Evolutionary conservation across 805 yeast species (phyloP).

Genomic region (Wickerhamomyces chaumierensis): DNA sequence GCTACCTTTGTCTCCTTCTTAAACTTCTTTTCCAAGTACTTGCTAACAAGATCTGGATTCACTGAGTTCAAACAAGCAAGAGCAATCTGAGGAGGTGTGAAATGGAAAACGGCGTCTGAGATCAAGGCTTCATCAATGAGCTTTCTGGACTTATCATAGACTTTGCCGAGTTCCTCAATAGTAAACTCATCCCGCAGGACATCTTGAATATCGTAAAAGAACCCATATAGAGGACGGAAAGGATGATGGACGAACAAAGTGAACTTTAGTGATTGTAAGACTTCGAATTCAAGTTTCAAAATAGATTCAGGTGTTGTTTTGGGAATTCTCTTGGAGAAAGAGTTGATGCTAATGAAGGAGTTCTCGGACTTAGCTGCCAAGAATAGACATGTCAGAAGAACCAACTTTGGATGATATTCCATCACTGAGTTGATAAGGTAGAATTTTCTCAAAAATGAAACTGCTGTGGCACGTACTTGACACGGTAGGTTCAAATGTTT

Average conservation of each 20-base stretch:
- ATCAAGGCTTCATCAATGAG: constrained; percentile 57
- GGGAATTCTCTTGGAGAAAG: constrained; percentile 61
- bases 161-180: constrained; percentile 47
- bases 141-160: constrained; percentile 61
- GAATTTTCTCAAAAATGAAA: constrained; percentile 71
- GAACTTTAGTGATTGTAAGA: constrained; percentile 66
- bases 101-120: constrained; percentile 67
- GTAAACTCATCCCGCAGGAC: constrained; percentile 32
- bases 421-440: constrained; percentile 71
- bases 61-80: constrained; percentile 68
- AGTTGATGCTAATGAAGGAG: constrained; percentile 73
- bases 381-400: constrained; percentile 75
- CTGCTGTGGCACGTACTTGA: constrained; percentile 79
- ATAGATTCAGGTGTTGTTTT: constrained; percentile 59
- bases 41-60: constrained; percentile 51
- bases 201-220: constrained; percentile 79
- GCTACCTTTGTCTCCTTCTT: constrained; percentile 7
- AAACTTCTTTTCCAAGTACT: constrained; percentile 59
- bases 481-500: constrained; percentile 73
- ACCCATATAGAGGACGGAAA: constrained; percentile 83
- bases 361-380: constrained; percentile 91
- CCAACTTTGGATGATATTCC: constrained; percentile 79
- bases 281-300: constrained; percentile 66
- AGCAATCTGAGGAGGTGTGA: constrained; percentile 93
- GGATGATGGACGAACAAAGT: constrained; percentile 85